Base-by-base conservation (phyloP, 2,329 filamentous ascomycete genomes). In the Paecilomyces sp. region DNA sequence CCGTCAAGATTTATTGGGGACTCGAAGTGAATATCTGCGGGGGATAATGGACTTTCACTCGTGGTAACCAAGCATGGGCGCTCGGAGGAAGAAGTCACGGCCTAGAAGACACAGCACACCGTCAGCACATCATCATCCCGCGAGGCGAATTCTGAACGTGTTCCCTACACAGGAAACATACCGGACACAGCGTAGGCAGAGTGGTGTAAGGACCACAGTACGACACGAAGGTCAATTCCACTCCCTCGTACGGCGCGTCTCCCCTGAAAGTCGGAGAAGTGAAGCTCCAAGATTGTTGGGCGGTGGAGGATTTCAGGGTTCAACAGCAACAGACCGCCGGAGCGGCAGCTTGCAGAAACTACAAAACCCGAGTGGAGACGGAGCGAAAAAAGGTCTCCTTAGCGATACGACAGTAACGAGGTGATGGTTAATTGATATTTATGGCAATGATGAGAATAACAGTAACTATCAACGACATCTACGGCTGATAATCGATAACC, bases 311-410 rank as follows among this genome's bases (percentile, higher is more conserved):
- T 47, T 18, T 47, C 41, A 18, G 41, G 41, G 41, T 18, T 18
- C 41, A 47, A 47, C 15, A 47, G 41, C 13, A 47, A 7, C 13
- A 47, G 41, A 47, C 41, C 41, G 41, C 41, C 41, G 5, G 47
- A 47, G 22, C 11, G 31, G 30, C 28, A 33, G 47, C 47, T 24
- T 24, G 34, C 25, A 15, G 15, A 36, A 60, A 31, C 36, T 31
- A 33, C 54, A 53, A 41, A 53, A 41, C 51, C 33, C 15, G 34
- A 34, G 33, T 25, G 41, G 50, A 13, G 33, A 34, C 30, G 22
- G 54, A 11, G 30, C 54, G 18, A 63, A 72, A 62, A 31, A 61
- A 67, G 52, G 73, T 73, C 22, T 63, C 55, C 9, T 63, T 58
- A 13, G 36, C 31, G 1, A 57, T 47, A 18, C 41, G 18, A 22